These are phyloP conservation scores for Podochytrium sp. DNA, from an alignment of 192 early-diverging fungal species.

Conservation along the genomic window DNA sequence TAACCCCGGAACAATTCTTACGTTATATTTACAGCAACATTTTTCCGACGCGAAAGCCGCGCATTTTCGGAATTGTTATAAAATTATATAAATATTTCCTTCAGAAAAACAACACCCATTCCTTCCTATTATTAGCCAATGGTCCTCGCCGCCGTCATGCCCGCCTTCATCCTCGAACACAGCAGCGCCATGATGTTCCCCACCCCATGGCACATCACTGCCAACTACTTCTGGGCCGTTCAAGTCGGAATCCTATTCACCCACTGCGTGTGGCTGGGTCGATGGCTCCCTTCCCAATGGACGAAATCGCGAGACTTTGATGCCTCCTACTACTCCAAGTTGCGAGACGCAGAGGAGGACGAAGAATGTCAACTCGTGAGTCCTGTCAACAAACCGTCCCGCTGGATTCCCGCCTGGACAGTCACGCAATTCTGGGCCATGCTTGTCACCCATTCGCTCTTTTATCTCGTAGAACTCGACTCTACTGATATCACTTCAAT, in stretches of 20 bases:
- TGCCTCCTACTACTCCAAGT: neutral
- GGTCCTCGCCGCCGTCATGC: too few relatives aligned
- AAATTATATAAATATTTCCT: too few relatives aligned
- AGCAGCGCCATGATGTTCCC: neutral
- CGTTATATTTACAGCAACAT: too few relatives aligned
- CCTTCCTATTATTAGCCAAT: too few relatives aligned
- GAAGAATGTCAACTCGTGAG: neutral
- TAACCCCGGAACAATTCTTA: too few relatives aligned
- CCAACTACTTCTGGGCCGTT: neutral
- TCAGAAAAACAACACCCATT: too few relatives aligned
- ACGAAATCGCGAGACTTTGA: neutral
- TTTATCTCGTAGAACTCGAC: conserved; percentile 6
- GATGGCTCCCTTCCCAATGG: neutral
- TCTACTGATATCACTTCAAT: neutral
- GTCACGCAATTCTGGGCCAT: conserved; percentile 3
- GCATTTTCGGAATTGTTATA: too few relatives aligned
- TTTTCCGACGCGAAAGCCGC: too few relatives aligned
- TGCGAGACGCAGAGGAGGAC: neutral
- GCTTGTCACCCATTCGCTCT: conserved; percentile 3
- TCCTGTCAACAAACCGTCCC: neutral
- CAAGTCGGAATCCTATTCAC: neutral
- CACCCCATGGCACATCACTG: too few relatives aligned
- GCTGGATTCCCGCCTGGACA: neutral
- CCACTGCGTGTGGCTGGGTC: neutral
- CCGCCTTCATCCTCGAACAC: neutral